Conservation (phyloP, 768 basidiomycete species). For the Hericium erinaceus region DNA sequence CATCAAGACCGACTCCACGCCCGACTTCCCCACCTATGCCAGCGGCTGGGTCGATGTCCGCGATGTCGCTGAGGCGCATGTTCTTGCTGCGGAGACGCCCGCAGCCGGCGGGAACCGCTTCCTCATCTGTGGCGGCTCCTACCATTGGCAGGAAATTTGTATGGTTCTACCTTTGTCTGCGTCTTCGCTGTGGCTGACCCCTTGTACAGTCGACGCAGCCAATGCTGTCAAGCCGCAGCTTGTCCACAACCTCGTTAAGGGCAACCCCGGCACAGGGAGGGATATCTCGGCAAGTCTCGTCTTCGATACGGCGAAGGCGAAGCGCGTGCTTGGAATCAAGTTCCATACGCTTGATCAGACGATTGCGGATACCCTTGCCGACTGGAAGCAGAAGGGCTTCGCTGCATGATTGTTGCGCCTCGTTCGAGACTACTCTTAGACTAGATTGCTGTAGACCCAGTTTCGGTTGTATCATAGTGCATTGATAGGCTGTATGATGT, state of each 20-base stretch:
- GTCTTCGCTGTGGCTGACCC: background rate
- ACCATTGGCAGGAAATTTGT: constrained; percentile 2
- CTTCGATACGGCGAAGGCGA: background rate
- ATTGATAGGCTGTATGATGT: too few species aligned
- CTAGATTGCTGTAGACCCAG: background rate
- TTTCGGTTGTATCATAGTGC: too few species aligned
- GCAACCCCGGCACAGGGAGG: background rate
- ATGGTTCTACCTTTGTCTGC: background rate
- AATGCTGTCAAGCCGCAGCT: background rate
- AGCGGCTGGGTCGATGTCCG: constrained; percentile 1
- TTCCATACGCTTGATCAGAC: background rate
- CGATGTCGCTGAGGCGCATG: constrained; percentile 1
- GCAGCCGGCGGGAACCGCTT: constrained; percentile 3
- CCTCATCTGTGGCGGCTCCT: background rate
- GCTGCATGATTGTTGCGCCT: background rate
- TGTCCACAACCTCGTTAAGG: background rate
- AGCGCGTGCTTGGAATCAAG: background rate
- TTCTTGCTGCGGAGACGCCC: background rate
- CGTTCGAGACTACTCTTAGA: background rate
- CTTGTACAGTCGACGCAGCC: background rate
- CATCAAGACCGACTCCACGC: background rate
- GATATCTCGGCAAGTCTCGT: background rate
- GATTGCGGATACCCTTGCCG: background rate
- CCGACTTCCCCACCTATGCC: background rate
- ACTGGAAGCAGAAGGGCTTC: background rate